These are phyloP conservation scores for Fragaria vesca DNA, from an alignment of 306 rosid genomes.

Conservation along the genomic window DNA sequence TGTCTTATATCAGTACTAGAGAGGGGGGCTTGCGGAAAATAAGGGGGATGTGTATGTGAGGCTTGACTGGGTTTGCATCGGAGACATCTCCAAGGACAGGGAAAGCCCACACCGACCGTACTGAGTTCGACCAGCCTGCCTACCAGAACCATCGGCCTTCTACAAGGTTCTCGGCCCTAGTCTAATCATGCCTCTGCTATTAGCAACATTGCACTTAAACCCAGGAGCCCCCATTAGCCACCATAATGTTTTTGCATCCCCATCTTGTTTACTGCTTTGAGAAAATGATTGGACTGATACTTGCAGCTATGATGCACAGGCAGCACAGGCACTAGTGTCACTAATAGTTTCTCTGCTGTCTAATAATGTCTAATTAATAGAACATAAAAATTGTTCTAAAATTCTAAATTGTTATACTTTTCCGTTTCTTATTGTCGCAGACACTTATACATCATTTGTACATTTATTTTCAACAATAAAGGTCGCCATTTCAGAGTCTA, in stretches of 20 bases:
- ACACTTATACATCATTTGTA: too few relatives aligned
- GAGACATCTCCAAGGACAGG: constrained; percentile 35
- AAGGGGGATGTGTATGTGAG: constrained; percentile 19
- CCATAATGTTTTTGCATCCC: constrained; percentile 7
- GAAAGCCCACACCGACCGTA: constrained; percentile 32
- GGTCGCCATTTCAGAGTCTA: too few relatives aligned
- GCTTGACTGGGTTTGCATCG: constrained; percentile 27
- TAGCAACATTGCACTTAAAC: constrained; percentile 4
- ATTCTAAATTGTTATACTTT: too few relatives aligned
- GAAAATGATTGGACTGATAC: background rate
- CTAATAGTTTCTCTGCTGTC: background rate
- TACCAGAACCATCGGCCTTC: constrained; percentile 4
- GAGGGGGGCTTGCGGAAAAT: constrained; percentile 17
- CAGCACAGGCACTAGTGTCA: background rate
- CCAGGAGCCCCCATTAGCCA: constrained; percentile 14
- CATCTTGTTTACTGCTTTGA: background rate
- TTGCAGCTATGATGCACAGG: background rate
- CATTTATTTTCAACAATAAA: too few relatives aligned
- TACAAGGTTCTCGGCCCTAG: background rate
- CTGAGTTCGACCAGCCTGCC: background rate
- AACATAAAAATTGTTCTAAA: too few relatives aligned
- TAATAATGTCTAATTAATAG: too few relatives aligned
- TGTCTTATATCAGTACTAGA: constrained; percentile 6
- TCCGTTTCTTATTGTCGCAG: too few relatives aligned
- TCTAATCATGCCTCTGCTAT: constrained; percentile 30